phyloP scores from a whole-genome alignment of 2,329 filamentous ascomycete genomes.

The Hirsutella minnesotensis region DNA sequence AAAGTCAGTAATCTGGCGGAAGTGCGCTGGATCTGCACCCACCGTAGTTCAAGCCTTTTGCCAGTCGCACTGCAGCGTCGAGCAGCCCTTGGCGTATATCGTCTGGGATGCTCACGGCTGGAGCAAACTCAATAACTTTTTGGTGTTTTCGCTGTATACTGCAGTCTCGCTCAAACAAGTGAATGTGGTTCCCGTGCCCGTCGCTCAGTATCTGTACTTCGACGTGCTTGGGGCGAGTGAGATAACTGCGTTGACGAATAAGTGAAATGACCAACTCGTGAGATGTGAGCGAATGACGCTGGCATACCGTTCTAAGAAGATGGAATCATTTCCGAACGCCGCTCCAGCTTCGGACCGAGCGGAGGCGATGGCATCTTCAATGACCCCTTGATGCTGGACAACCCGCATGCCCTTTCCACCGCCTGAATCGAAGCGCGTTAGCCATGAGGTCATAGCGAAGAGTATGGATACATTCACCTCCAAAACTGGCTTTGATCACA shows the following conservation, averaged over 20 bases:
- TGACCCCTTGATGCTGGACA: not conserved
- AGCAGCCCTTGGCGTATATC: constrained; percentile 18
- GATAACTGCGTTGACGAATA: not conserved
- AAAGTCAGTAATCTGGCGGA: too few relatives aligned
- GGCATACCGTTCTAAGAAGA: constrained; percentile 24
- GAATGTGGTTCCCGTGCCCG: constrained; percentile 20
- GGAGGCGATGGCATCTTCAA: not conserved
- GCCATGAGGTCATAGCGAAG: too few relatives aligned
- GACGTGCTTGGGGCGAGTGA: constrained; percentile 21
- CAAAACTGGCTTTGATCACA: constrained; percentile 24
- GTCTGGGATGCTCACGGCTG: constrained; percentile 5
- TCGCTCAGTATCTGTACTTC: constrained; percentile 34
- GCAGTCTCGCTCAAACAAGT: constrained; percentile 31
- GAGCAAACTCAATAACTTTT: constrained; percentile 31
- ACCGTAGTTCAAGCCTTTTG: constrained; percentile 16
- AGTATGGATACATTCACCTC: constrained; percentile 6
- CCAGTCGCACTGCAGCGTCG: constrained; percentile 17
- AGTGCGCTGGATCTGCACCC: too few relatives aligned
- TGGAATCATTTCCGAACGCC: constrained; percentile 7
- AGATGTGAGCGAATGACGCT: constrained; percentile 2
- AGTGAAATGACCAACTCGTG: not conserved
- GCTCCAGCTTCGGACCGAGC: not conserved
- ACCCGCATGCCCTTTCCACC: constrained; percentile 28
- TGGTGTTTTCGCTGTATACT: constrained; percentile 32
- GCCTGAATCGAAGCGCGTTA: too few relatives aligned